Base-by-base conservation (phyloP, 1,139 yeast species). In the Yamadazyma songkhlaensis region DNA sequence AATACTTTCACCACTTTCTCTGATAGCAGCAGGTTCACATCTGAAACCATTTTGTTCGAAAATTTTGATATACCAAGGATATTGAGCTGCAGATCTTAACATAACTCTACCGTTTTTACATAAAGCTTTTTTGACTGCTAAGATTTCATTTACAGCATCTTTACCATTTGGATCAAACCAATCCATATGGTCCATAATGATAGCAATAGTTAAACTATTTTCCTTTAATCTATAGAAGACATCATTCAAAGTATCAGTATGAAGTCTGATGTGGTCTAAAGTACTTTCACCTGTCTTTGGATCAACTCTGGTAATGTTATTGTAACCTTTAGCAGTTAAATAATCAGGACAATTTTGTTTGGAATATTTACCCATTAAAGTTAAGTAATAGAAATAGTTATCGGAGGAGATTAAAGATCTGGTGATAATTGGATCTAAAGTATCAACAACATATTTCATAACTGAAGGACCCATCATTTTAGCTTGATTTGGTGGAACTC, bases 171-270 rank as follows among this genome's bases (percentile, higher is more conserved):
- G 83, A 48, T 80, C 81, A 55, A 85, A 85, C 95, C 95, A 86
- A 60, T 86, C 95, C 92, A 85, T 84, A 57, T 86, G 95, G 58
- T 86, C 95, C 95, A 86, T 86, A 40, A 86, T 83, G 35, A 86
- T 77, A 21, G 92, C 92, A 51, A 82, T 81, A 8, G 89, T 79
- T 36, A 86, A 72, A 13, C 88, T 76, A 40, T 75, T 74, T 38
- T 73, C 69, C 26, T 79, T 67, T 41, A 86, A 65, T 45, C 92
- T 70, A 34, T 77, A 79, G 46, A 84, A 78, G 3, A 85, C 94
- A 50, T 84, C 89, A 54, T 79, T 80, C 51, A 86, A 70, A 38
- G 82, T 79, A 54, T 86, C 95, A 5, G 95, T 86, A 60, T 86
- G 95, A 33, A 86, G 63, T 54, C 94, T 74, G 44, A 86, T 77